Conservation (phyloP, 1,284 basidiomycete genomes). For the Ganoderma sp. region DNA sequence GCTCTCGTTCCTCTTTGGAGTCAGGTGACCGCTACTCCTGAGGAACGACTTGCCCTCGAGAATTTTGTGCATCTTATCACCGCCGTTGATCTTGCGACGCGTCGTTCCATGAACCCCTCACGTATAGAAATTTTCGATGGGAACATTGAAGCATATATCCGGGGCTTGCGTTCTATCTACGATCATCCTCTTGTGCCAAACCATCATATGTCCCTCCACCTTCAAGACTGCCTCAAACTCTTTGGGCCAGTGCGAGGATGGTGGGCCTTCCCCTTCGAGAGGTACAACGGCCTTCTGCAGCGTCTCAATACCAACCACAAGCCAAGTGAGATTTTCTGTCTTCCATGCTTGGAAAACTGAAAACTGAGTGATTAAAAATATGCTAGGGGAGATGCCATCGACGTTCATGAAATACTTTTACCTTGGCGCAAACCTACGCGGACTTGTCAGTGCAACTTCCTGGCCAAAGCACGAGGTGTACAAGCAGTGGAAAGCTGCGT, state of each 20-base stretch:
- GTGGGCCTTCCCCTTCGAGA: slow-evolving; percentile 29
- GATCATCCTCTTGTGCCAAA: slow-evolving; percentile 41
- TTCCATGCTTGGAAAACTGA: no score
- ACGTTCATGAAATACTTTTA: no score
- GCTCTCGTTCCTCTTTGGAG: slow-evolving; percentile 47
- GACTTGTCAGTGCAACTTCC: no score
- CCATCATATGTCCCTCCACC: slow-evolving; percentile 48
- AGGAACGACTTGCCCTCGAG: slow-evolving; percentile 35
- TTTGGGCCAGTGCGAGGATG: slow-evolving; percentile 47
- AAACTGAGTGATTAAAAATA: no score
- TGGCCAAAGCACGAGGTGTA: no score
- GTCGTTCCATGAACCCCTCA: slow-evolving; percentile 7
- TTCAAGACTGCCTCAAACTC: slow-evolving; percentile 33
- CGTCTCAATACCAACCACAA: slow-evolving; percentile 21
- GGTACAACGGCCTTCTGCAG: slow-evolving; percentile 28
- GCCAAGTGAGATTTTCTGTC: background rate
- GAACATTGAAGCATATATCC: slow-evolving; percentile 41
- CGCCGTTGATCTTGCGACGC: slow-evolving; percentile 16
- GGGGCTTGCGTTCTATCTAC: slow-evolving; percentile 38
- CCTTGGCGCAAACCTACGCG: no score
- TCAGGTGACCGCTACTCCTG: background rate
- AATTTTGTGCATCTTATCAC: slow-evolving; percentile 39
- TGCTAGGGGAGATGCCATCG: no score
- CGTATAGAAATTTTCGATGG: slow-evolving; percentile 29
- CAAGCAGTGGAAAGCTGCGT: no score